Evolutionary conservation across 139 green algal species (phyloP).

Genomic region (Coccomyxa sp.): DNA sequence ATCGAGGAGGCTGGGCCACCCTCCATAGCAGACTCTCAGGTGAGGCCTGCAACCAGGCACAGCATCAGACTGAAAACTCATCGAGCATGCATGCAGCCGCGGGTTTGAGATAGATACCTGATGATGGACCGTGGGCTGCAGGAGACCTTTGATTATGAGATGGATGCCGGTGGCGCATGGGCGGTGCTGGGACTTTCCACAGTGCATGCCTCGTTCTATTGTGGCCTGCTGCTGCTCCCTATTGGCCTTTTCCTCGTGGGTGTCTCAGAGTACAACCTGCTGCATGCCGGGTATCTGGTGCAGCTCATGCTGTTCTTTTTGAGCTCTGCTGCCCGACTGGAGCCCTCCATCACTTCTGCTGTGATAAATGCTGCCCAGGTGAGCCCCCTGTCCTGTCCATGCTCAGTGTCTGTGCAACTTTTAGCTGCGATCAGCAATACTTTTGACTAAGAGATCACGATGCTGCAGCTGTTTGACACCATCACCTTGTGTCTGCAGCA

Average conservation of each 20-base stretch:
- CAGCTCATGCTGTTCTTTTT: conserved; percentile 18
- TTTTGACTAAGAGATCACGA: no score
- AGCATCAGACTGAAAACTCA: no score
- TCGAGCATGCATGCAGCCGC: no score
- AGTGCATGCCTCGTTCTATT: conserved; percentile 3
- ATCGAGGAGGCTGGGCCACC: no score
- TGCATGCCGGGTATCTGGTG: conserved; percentile 28
- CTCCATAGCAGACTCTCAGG: no score
- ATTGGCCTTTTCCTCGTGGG: conserved; percentile 22
- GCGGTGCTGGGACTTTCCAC: conserved; percentile 10
- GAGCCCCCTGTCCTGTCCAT: background rate
- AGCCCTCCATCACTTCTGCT: conserved; percentile 6
- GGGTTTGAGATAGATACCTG: no score
- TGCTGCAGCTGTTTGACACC: background rate
- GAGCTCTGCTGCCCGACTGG: conserved; percentile 6
- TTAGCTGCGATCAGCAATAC: no score
- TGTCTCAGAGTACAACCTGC: conserved; percentile 1
- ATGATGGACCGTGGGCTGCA: no score
- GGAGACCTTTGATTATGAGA: background rate
- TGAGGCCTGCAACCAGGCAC: no score
- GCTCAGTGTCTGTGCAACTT: background rate
- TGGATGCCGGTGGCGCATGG: conserved; percentile 8
- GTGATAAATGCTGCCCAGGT: background rate
- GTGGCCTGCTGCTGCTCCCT: conserved; percentile 25
- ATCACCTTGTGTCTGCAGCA: conserved; percentile 8